These are phyloP conservation scores for Pyricularia grisea DNA, from an alignment of 2,329 filamentous ascomycete genomes.

Conservation along the genomic window DNA sequence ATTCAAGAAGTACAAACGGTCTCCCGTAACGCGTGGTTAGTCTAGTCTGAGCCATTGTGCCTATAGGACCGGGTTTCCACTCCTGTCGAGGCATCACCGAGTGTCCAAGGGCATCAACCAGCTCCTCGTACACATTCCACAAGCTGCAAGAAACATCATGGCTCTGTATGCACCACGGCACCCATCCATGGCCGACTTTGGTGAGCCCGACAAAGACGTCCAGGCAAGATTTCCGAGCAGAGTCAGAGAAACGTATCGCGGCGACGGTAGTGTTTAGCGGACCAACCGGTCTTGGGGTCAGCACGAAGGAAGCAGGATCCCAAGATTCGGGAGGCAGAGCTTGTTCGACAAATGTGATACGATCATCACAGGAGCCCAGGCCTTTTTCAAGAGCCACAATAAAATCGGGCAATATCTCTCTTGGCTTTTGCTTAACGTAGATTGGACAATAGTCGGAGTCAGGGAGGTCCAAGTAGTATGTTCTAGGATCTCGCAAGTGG, in stretches of 20 bases:
- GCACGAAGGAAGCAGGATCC: not conserved
- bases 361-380: not conserved
- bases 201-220: slow-evolving; percentile 1
- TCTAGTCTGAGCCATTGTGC: not conserved
- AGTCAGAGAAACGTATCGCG: not conserved
- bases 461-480: not conserved
- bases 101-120: not conserved
- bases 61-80: not conserved
- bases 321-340: not conserved
- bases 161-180: slow-evolving; percentile 1
- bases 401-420: not conserved
- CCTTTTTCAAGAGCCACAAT: not conserved
- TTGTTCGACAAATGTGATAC: not conserved
- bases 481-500: not conserved
- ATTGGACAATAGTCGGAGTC: not conserved
- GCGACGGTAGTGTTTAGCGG: not conserved
- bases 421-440: not conserved
- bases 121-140: not conserved
- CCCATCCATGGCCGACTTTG: not conserved
- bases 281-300: not conserved
- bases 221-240: not conserved
- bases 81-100: not conserved
- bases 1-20: slow-evolving; percentile 1
- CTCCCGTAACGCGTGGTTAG: not conserved
- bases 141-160: not conserved